Percentiles rank a stretch among this genome's conserved stretches.
phyloP scores from a whole-genome alignment of 2,329 filamentous ascomycete species.

The Xylaria multiplex region DNA sequence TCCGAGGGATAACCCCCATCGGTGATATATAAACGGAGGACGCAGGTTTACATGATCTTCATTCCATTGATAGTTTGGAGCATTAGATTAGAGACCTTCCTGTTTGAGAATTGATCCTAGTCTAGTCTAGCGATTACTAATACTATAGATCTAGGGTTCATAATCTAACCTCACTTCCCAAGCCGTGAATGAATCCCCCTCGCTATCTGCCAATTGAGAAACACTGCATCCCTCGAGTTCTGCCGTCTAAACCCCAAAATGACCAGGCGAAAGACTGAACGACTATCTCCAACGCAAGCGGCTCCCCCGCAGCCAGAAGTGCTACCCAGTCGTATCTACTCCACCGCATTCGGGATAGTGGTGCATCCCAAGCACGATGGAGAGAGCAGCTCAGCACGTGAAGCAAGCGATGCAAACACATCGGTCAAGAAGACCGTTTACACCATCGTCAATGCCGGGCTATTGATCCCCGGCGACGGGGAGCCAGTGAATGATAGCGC shows the following conservation, averaged over 20 bases:
- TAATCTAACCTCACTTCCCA: conserved; percentile 5
- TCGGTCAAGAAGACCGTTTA: conserved; percentile 44
- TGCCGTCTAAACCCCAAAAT: conserved; percentile 32
- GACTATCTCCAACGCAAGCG: conserved; percentile 11
- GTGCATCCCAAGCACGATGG: conserved; percentile 40
- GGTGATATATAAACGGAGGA: no score
- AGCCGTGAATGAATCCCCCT: background rate
- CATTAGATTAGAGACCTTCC: conserved; percentile 28
- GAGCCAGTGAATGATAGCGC: conserved; percentile 48
- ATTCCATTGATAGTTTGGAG: background rate
- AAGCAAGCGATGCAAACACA: conserved; percentile 3
- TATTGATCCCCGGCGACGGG: conserved; percentile 54
- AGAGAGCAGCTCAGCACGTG: conserved; percentile 3
- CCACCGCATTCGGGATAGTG: conserved; percentile 46
- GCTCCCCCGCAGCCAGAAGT: conserved; percentile 21
- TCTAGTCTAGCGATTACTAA: conserved; percentile 16
- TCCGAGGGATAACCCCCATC: no score
- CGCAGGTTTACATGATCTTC: no score
- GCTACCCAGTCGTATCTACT: conserved; percentile 43
- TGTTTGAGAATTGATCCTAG: conserved; percentile 22
- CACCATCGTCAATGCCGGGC: conserved; percentile 49
- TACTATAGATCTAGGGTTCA: background rate
- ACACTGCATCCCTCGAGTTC: background rate
- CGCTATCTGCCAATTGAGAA: conserved; percentile 15
- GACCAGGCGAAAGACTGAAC: conserved; percentile 39